Conservation (phyloP, 2,329 filamentous ascomycete genomes). For the Ambrosiella beaveri region DNA sequence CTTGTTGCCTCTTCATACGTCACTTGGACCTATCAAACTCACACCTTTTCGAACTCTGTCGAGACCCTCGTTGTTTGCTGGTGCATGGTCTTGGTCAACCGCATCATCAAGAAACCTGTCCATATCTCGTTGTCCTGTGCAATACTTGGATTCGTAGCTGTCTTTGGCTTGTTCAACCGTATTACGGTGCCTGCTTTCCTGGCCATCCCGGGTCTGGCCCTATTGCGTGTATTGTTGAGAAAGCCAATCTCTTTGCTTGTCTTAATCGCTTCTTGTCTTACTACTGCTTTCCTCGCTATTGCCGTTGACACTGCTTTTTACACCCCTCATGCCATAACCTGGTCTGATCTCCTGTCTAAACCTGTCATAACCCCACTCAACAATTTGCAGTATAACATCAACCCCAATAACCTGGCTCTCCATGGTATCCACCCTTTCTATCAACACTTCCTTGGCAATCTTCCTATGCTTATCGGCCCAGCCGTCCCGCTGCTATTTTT, state of each 20-base stretch:
- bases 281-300: constrained; percentile 57
- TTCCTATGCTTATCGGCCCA: constrained; percentile 56
- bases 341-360: constrained; percentile 42
- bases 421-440: constrained; percentile 68
- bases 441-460: constrained; percentile 55
- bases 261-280: constrained; percentile 45
- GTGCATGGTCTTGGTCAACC: constrained; percentile 80
- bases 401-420: constrained; percentile 49
- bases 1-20: constrained; percentile 92
- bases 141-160: constrained; percentile 61
- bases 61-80: constrained; percentile 87
- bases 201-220: constrained; percentile 61
- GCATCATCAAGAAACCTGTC: constrained; percentile 67
- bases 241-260: constrained; percentile 51
- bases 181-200: constrained; percentile 95
- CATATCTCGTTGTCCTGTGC: constrained; percentile 59
- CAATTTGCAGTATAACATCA: constrained; percentile 59
- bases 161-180: constrained; percentile 85
- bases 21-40: constrained; percentile 96
- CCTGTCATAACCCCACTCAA: constrained; percentile 64
- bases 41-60: constrained; percentile 95
- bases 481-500: constrained; percentile 44
- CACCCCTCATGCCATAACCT: constrained; percentile 41
- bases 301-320: constrained; percentile 79
- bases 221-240: constrained; percentile 70